Conservation (phyloP, 2,329 filamentous ascomycete species). For the Hymenoscyphus albidus region DNA sequence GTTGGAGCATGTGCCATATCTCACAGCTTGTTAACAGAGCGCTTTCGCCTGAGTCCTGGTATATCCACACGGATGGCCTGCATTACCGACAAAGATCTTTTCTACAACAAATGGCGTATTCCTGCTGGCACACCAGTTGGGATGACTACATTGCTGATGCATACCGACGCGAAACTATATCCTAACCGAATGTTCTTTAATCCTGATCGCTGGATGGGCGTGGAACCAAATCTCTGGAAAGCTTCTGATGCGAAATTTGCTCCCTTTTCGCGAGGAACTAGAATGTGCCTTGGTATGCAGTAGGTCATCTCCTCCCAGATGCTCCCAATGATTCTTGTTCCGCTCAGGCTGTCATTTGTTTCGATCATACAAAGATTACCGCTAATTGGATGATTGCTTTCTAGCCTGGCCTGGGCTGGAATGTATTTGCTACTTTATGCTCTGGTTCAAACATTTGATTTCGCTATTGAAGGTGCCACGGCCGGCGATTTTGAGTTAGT, state of each 20-base stretch:
- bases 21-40: background rate
- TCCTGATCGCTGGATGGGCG: conserved; percentile 40
- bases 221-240: background rate
- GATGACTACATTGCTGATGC: conserved; percentile 38
- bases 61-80: conserved; percentile 30
- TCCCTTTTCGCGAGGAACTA: conserved; percentile 40
- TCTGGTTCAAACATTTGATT: conserved; percentile 8
- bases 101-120: conserved; percentile 19
- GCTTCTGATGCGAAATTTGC: conserved; percentile 38
- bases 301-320: background rate
- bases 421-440: conserved; percentile 10
- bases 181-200: conserved; percentile 37
- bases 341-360: too few species aligned
- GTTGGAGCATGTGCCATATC: background rate
- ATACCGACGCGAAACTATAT: conserved; percentile 38
- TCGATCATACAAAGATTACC: background rate
- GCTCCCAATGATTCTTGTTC: background rate
- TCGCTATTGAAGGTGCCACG: conserved; percentile 1
- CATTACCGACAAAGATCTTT: conserved; percentile 27
- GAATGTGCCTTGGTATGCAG: conserved; percentile 39
- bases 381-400: background rate
- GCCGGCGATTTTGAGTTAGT: background rate
- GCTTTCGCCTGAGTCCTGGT: conserved; percentile 25
- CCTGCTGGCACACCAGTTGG: conserved; percentile 36
- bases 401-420: conserved; percentile 10